Evolutionary conservation across 1,284 basidiomycete genomes (phyloP).

Genomic region (Calocybe gambosa): DNA sequence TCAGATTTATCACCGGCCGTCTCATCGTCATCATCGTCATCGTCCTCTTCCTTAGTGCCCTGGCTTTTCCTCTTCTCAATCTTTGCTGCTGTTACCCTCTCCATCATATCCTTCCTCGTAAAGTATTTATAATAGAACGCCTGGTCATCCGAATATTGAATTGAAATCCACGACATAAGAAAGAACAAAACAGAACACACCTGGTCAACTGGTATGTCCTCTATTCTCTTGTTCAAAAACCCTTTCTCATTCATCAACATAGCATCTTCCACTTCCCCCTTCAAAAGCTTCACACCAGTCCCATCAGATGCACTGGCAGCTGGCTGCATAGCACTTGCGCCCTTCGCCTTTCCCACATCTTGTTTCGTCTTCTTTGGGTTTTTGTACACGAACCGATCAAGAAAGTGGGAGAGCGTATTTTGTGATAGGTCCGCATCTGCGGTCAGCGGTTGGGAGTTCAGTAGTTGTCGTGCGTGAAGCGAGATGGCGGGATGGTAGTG

Average conservation of each 20-base stretch:
- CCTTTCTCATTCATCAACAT: conserved; percentile 69
- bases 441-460: conserved; percentile 66
- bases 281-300: conserved; percentile 63
- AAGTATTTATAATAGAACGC: conserved; percentile 66
- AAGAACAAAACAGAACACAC: conserved; percentile 34
- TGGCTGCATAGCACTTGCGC: conserved; percentile 95
- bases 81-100: conserved; percentile 13
- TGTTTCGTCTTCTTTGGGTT: conserved; percentile 79
- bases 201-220: conserved; percentile 86
- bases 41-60: conserved; percentile 10
- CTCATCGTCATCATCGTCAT: conserved; percentile 21
- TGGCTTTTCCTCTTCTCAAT: conserved; percentile 11
- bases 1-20: conserved; percentile 30
- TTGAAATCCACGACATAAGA: conserved; percentile 2
- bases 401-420: conserved; percentile 90
- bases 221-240: conserved; percentile 71
- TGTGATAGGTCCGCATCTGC: conserved; percentile 86
- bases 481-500: conserved; percentile 94
- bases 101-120: conserved; percentile 18
- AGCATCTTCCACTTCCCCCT: conserved; percentile 51
- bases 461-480: conserved; percentile 80
- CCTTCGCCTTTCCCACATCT: conserved; percentile 47
- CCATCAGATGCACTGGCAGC: conserved; percentile 63
- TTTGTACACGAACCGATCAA: conserved; percentile 87
- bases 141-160: conserved; percentile 34